Evolutionary conservation across 75 land plant genomes (phyloP).

Genomic region (Pseudotsuga menziesii): DNA sequence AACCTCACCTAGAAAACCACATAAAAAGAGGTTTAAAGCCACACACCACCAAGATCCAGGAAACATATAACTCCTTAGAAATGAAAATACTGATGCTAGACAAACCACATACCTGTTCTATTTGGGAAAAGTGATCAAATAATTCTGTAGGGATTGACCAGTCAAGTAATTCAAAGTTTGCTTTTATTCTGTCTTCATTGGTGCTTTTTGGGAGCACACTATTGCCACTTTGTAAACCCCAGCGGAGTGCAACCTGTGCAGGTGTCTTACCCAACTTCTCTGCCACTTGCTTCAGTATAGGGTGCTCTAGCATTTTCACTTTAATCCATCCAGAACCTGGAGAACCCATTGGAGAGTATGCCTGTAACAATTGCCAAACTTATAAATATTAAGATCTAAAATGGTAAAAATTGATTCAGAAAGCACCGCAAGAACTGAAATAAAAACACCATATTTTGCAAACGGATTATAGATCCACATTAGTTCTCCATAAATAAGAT

Average conservation of each 20-base stretch:
- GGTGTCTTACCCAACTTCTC: slow-evolving; percentile 52
- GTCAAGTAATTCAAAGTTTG: slow-evolving; percentile 55
- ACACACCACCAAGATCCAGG: neutral
- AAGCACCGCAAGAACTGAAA: neutral
- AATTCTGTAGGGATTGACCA: slow-evolving; percentile 74
- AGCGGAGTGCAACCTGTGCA: slow-evolving; percentile 69
- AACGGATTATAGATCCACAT: neutral
- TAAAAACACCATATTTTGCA: neutral
- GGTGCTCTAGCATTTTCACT: slow-evolving; percentile 31
- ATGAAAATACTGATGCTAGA: neutral
- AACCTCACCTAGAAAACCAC: slow-evolving; percentile 28
- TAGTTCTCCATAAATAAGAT: neutral
- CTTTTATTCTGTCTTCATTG: slow-evolving; percentile 44
- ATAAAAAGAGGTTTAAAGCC: neutral
- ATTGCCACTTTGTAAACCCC: slow-evolving; percentile 69
- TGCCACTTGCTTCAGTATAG: slow-evolving; percentile 31
- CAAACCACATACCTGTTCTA: slow-evolving; percentile 63
- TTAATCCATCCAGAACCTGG: slow-evolving; percentile 22
- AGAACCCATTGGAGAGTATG: slow-evolving; percentile 54
- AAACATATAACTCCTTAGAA: neutral
- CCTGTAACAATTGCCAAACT: slow-evolving; percentile 21
- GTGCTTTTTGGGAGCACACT: slow-evolving; percentile 72
- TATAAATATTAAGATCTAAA: neutral
- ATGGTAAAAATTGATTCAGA: neutral
- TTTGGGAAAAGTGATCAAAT: slow-evolving; percentile 47